Evolutionary conservation across 345 rosid species (phyloP), one percentile per base, ranked within the genome.

Genomic region (Nasturtium officinale): DNA sequence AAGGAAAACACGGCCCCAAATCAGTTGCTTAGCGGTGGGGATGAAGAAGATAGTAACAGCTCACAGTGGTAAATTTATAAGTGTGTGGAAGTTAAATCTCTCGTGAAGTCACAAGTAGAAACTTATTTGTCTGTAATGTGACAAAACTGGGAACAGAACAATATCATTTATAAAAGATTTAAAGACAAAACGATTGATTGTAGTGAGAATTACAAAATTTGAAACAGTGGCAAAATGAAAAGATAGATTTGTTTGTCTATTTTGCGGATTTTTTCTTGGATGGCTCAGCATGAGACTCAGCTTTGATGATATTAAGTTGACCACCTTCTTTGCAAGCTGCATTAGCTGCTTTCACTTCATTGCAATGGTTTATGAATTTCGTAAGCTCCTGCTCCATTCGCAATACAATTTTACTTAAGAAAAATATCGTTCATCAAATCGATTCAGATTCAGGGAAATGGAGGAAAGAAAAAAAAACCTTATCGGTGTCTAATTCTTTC

Each of bases 351-450:
- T 89, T 91, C 69, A 85, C 72, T 86, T 89, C 97, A 20, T 91
- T 91, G 85, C 95, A 88, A 12, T 84, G 92, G 79, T 94, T 94
- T 65, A 91, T 88, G 77, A 94, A 94, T 80, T 91, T 91, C 65
- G 82, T 89, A 51, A 89, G 70, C 67, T 89, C 96, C 97, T 91
- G 84, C n/a, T 70, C 72, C 56, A 55, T 9, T 16, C 46, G 30
- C 29, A 38, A 55, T 25, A 46, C 9, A 61, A 12, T 35, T 43
- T 43, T 43, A 6, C 20, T n/a, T 45, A 1, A 5, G 12, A 16
- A 7, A 2, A 35, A 3, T 20, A 11, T 10, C 10, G 23, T n/a
- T 35, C 0, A 47, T 25, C 55, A 28, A 67, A 52, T 33, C 20
- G 28, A 69, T 37, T 42, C 7, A 40, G 9, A 48, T 12, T 7